These are phyloP conservation scores for Pseudoneurospora amorphoporcata DNA, from an alignment of 495 filamentous ascomycete species.

Conservation along the genomic window DNA sequence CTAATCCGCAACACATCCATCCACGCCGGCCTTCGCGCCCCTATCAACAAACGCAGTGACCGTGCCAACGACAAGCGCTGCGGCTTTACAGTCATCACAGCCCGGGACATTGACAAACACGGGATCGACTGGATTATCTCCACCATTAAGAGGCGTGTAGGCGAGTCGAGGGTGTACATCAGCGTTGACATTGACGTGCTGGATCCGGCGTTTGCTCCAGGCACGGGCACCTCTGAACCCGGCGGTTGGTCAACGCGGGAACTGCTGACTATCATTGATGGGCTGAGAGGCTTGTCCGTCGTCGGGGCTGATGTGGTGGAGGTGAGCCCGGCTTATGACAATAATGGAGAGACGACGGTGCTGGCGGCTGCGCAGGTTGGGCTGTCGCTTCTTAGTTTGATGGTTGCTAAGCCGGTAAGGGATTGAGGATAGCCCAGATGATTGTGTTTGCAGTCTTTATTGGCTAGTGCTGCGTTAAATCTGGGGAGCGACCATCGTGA, in stretches of 20 bases:
- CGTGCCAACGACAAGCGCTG: slow-evolving; percentile 77
- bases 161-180: slow-evolving; percentile 66
- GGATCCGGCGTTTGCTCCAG: slow-evolving; percentile 55
- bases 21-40: slow-evolving; percentile 77
- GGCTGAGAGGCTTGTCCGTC: slow-evolving; percentile 57
- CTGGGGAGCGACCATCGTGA: too few relatives aligned
- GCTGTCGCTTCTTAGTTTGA: slow-evolving; percentile 23
- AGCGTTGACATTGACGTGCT: slow-evolving; percentile 84
- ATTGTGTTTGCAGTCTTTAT: not conserved
- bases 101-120: slow-evolving; percentile 68
- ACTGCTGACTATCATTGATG: slow-evolving; percentile 34
- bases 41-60: slow-evolving; percentile 56
- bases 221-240: slow-evolving; percentile 77
- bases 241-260: slow-evolving; percentile 83
- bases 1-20: slow-evolving; percentile 74
- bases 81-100: slow-evolving; percentile 73
- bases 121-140: slow-evolving; percentile 63
- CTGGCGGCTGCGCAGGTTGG: slow-evolving; percentile 50
- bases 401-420: slow-evolving; percentile 26
- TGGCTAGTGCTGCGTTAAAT: not conserved
- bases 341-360: slow-evolving; percentile 54
- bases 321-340: slow-evolving; percentile 63
- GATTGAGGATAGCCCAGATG: not conserved
- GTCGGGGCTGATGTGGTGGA: slow-evolving; percentile 74
- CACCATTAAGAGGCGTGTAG: slow-evolving; percentile 64